Conservation (phyloP, 1,139 yeast species). For the Taphrina betulina region DNA sequence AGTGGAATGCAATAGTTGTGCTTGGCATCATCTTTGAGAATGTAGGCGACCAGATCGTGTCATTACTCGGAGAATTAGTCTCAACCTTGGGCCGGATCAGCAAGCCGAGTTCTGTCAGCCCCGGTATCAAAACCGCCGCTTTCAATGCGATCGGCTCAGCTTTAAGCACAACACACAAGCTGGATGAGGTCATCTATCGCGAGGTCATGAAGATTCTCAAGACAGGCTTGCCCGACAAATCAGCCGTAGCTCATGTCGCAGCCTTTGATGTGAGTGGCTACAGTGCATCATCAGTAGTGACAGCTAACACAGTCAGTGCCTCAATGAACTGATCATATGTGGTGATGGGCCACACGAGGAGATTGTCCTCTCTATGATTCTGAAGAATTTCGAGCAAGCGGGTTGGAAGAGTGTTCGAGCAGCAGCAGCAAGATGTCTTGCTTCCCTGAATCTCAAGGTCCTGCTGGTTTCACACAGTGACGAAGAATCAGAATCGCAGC, state of each 20-base stretch:
- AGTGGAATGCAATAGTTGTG: conserved; percentile 8
- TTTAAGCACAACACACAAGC: conserved; percentile 41
- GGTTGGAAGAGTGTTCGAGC: conserved; percentile 40
- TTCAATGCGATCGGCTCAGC: conserved; percentile 40
- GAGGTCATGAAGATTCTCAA: conserved; percentile 44
- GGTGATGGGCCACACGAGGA: conserved; percentile 1
- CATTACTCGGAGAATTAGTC: conserved; percentile 38
- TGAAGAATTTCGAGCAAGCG: conserved; percentile 9
- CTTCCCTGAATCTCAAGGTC: conserved; percentile 39
- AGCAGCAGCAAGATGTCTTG: conserved; percentile 41
- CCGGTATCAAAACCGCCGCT: conserved; percentile 42
- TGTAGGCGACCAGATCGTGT: conserved; percentile 40
- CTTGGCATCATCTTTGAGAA: conserved; percentile 36
- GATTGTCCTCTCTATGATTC: conserved; percentile 3
- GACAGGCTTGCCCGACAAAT: conserved; percentile 41
- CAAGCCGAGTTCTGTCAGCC: conserved; percentile 35
- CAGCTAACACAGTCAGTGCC: conserved; percentile 3
- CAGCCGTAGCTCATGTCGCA: conserved; percentile 43
- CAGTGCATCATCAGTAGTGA: not conserved
- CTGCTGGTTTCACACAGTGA: conserved; percentile 37
- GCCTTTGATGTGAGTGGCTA: conserved; percentile 41
- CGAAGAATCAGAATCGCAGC: conserved; percentile 9
- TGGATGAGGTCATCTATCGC: conserved; percentile 44
- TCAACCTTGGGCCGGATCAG: conserved; percentile 14
- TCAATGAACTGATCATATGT: conserved; percentile 16